These are phyloP conservation scores for Phytophthora uliginosa DNA, from an alignment of 352 stramenopile genomes.

Conservation along the genomic window DNA sequence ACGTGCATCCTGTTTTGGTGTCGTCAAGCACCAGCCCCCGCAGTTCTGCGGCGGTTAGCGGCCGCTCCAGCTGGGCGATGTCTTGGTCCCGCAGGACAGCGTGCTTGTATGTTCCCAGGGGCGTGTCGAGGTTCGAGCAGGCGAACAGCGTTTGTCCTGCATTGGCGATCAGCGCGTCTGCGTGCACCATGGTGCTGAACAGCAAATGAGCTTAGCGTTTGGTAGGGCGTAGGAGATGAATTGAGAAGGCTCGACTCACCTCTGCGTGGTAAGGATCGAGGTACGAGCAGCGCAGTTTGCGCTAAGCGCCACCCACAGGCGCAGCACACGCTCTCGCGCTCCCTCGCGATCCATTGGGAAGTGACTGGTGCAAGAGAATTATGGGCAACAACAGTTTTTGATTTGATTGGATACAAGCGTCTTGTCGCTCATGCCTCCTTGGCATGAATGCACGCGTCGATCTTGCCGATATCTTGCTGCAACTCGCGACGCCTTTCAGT, in stretches of 20 bases:
- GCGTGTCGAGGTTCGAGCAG: constrained; percentile 61
- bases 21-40: constrained; percentile 28
- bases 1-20: neutral
- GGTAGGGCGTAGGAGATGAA: neutral
- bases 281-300: constrained; percentile 20
- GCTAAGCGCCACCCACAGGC: constrained; percentile 54
- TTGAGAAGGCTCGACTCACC: constrained; percentile 32
- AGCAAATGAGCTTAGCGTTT: constrained; percentile 15
- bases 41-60: constrained; percentile 43
- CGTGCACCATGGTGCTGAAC: constrained; percentile 58
- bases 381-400: neutral
- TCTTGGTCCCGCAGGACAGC: constrained; percentile 70
- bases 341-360: constrained; percentile 48
- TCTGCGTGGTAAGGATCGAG: constrained; percentile 65
- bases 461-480: constrained; percentile 47
- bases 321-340: constrained; percentile 65
- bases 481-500: constrained; percentile 51
- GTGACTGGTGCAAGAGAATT: constrained; percentile 4
- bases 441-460: constrained; percentile 25
- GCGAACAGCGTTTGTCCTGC: constrained; percentile 77
- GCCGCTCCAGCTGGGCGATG: constrained; percentile 56
- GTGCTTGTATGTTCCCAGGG: constrained; percentile 71
- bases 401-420: constrained; percentile 35
- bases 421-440: constrained; percentile 16
- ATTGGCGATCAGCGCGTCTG: constrained; percentile 55